These are phyloP conservation scores for Cryptococcus sp. DNA, from an alignment of 1,284 basidiomycete genomes.

Conservation along the genomic window DNA sequence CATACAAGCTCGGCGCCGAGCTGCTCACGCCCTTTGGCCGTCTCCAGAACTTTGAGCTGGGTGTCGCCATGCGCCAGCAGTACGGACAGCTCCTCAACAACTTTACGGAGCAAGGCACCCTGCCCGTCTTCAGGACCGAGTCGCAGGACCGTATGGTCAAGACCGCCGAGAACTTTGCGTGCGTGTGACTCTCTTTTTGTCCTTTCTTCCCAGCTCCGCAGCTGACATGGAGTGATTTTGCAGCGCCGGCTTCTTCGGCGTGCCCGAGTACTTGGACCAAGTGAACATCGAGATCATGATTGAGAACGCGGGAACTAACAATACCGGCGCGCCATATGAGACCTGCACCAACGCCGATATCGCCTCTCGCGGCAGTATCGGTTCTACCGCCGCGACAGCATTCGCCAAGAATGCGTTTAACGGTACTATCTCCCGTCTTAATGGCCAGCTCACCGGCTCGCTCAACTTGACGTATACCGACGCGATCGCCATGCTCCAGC, in stretches of 20 bases:
- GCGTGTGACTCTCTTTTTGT: too few relatives aligned
- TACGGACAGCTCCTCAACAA: constrained; percentile 80
- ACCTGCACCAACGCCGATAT: constrained; percentile 68
- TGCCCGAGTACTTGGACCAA: constrained; percentile 78
- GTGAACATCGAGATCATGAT: constrained; percentile 63
- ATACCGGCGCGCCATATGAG: constrained; percentile 54
- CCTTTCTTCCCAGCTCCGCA: too few relatives aligned
- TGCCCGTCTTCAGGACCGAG: constrained; percentile 68
- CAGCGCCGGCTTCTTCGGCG: constrained; percentile 77
- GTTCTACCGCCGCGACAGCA: constrained; percentile 57
- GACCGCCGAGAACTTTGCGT: constrained; percentile 78
- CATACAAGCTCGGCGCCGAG: constrained; percentile 55
- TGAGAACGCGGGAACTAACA: constrained; percentile 62
- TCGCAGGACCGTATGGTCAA: constrained; percentile 77
- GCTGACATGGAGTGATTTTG: too few relatives aligned
- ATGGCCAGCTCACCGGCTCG: constrained; percentile 24
- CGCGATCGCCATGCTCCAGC: constrained; percentile 43
- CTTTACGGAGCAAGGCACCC: constrained; percentile 60
- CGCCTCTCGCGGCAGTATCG: constrained; percentile 58
- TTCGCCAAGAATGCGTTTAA: constrained; percentile 62
- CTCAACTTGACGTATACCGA: constrained; percentile 34
- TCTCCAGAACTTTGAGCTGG: constrained; percentile 51
- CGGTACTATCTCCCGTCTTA: constrained; percentile 44
- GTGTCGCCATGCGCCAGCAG: constrained; percentile 56
- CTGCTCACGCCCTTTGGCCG: constrained; percentile 57